phyloP scores from a whole-genome alignment of 116 monocot species.

The Trichopus zeylanicus region DNA sequence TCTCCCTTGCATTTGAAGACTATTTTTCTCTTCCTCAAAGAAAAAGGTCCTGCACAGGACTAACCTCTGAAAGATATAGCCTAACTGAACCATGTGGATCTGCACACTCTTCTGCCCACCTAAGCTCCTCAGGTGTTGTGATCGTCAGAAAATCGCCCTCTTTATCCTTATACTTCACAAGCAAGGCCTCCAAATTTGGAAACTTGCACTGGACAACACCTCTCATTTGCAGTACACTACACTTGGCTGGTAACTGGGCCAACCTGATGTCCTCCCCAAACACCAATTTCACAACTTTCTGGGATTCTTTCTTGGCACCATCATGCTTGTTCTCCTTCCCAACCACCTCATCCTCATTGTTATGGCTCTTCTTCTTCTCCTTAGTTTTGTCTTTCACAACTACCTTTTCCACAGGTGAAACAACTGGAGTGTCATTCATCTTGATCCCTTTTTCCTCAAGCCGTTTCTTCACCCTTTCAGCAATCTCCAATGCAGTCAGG shows the following conservation, averaged over 20 bases:
- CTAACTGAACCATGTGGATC: conserved; percentile 53
- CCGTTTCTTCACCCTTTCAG: conserved; percentile 46
- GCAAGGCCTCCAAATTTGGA: conserved; percentile 53
- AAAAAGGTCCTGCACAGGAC: conserved; percentile 40
- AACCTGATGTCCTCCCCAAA: conserved; percentile 87
- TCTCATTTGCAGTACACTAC: conserved; percentile 44
- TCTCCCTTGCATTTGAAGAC: conserved; percentile 1
- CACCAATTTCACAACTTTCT: conserved; percentile 44
- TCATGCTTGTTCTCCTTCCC: conserved; percentile 14
- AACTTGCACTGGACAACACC: conserved; percentile 62
- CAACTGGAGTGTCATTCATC: conserved; percentile 16
- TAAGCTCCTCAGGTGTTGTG: conserved; percentile 70
- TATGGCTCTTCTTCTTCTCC: conserved; percentile 30
- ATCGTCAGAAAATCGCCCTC: conserved; percentile 92
- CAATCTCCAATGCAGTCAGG: conserved; percentile 47
- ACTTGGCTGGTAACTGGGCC: conserved; percentile 51
- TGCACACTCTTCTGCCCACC: conserved; percentile 62
- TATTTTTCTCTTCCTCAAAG: conserved; percentile 19
- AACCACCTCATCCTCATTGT: conserved; percentile 18
- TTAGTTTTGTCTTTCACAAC: conserved; percentile 28
- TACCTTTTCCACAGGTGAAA: conserved; percentile 21
- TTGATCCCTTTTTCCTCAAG: too few species aligned
- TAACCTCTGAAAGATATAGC: conserved; percentile 56
- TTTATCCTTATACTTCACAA: conserved; percentile 78
- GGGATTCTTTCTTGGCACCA: conserved; percentile 18